phyloP scores from a whole-genome alignment of 2,329 filamentous ascomycete species.

The Beauveria australis region DNA sequence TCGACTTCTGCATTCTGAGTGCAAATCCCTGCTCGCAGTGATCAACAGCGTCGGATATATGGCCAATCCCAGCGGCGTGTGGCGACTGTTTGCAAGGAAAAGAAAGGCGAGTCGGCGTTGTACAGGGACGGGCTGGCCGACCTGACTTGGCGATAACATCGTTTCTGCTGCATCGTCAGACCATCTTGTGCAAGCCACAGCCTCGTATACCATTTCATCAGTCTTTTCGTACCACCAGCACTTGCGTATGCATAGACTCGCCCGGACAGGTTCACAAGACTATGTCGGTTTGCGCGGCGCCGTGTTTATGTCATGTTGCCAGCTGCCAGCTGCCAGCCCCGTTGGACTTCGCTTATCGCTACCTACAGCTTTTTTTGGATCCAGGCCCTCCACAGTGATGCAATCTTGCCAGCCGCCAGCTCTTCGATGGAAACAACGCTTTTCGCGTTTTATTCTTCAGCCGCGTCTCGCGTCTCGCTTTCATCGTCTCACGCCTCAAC shows the following conservation, averaged over 20 bases:
- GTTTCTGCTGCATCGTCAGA: neutral
- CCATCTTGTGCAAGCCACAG: neutral
- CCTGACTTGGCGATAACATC: neutral
- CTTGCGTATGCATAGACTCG: neutral
- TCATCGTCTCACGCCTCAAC: neutral
- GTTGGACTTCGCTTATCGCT: neutral
- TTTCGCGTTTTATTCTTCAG: constrained; percentile 8
- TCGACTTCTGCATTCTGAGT: no score
- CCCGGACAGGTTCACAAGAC: neutral
- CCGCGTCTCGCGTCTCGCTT: constrained; percentile 4
- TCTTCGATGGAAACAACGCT: neutral
- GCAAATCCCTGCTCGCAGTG: neutral
- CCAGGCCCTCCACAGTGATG: neutral
- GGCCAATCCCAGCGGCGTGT: neutral
- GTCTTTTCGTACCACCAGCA: neutral
- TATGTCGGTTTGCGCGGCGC: neutral
- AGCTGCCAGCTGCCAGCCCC: constrained; percentile 6
- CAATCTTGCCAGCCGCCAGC: neutral
- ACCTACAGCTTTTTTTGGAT: neutral
- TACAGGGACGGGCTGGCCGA: neutral
- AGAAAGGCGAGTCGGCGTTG: neutral
- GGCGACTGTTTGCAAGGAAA: neutral
- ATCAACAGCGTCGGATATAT: neutral
- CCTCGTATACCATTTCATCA: neutral
- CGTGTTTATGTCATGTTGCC: neutral